Evolutionary conservation across 345 rosid genomes (phyloP).

Genomic region (Rhodomyrtus tomentosa): DNA sequence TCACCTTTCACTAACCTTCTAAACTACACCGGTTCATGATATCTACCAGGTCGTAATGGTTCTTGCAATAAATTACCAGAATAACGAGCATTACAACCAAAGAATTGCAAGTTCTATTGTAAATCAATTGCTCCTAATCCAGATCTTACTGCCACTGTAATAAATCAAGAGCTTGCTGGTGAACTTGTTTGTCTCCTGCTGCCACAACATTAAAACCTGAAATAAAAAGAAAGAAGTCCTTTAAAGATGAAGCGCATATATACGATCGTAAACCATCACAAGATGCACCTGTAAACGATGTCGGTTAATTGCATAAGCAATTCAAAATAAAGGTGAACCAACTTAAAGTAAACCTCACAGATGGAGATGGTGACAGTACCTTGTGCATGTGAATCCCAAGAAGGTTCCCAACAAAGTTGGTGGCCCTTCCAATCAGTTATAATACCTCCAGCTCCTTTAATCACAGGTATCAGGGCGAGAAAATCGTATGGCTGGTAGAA

Average conservation of each 20-base stretch:
- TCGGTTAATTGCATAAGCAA: not conserved
- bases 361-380: constrained; percentile 19
- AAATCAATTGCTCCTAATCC: not conserved
- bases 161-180: constrained; percentile 34
- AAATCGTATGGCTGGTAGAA: constrained; percentile 73
- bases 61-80: not conserved
- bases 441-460: constrained; percentile 84
- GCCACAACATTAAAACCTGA: constrained; percentile 78
- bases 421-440: constrained; percentile 82
- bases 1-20: not conserved
- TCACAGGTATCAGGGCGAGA: constrained; percentile 81
- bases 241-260: not conserved
- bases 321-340: not conserved
- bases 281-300: not conserved
- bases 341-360: not conserved
- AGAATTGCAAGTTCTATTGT: not conserved
- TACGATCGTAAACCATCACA: not conserved
- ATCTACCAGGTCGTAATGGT: not conserved
- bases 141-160: constrained; percentile 21
- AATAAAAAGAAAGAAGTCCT: constrained; percentile 1
- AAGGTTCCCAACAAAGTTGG: constrained; percentile 68
- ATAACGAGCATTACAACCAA: not conserved
- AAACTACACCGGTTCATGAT: not conserved
- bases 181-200: constrained; percentile 68
- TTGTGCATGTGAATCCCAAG: constrained; percentile 42